phyloP scores from a whole-genome alignment of 2,329 filamentous ascomycete species.

The Gyromitra esculenta region DNA sequence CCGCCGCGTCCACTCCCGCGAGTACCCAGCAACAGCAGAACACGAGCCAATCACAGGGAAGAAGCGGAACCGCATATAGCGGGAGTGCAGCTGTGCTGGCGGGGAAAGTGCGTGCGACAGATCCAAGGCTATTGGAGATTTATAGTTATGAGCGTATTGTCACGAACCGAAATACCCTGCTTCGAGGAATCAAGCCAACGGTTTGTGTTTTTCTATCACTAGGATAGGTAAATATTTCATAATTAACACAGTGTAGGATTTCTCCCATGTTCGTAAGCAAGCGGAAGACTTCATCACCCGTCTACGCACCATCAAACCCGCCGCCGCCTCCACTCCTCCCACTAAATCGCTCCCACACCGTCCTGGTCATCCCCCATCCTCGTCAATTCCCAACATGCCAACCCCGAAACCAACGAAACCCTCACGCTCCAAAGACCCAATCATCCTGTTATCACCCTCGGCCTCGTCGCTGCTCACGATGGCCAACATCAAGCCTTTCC shows the following conservation, averaged over 20 bases:
- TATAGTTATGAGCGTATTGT: conserved; percentile 91
- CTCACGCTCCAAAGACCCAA: conserved; percentile 73
- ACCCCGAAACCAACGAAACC: conserved; percentile 50
- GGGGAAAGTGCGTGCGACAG: conserved; percentile 72
- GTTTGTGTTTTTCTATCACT: conserved; percentile 65
- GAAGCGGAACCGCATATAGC: conserved; percentile 57
- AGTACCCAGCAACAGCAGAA: conserved; percentile 62
- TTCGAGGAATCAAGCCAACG: conserved; percentile 87
- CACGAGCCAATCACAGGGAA: conserved; percentile 60
- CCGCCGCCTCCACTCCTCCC: conserved; percentile 63
- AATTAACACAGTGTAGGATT: conserved; percentile 73
- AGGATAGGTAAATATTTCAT: not conserved
- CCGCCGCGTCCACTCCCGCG: conserved; percentile 64
- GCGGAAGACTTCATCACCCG: conserved; percentile 78
- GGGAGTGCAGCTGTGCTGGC: conserved; percentile 64
- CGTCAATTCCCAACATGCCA: conserved; percentile 21
- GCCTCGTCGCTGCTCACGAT: conserved; percentile 94
- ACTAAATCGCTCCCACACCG: conserved; percentile 63
- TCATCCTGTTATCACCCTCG: conserved; percentile 95
- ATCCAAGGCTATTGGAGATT: conserved; percentile 84
- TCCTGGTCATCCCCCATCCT: conserved; percentile 60
- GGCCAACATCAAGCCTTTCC: conserved; percentile 94
- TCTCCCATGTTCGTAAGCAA: conserved; percentile 89
- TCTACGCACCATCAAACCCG: conserved; percentile 61
- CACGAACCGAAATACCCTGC: conserved; percentile 88